phyloP scores from a whole-genome alignment of 1,284 basidiomycete genomes.

The Cutaneotrichosporon sp. region DNA sequence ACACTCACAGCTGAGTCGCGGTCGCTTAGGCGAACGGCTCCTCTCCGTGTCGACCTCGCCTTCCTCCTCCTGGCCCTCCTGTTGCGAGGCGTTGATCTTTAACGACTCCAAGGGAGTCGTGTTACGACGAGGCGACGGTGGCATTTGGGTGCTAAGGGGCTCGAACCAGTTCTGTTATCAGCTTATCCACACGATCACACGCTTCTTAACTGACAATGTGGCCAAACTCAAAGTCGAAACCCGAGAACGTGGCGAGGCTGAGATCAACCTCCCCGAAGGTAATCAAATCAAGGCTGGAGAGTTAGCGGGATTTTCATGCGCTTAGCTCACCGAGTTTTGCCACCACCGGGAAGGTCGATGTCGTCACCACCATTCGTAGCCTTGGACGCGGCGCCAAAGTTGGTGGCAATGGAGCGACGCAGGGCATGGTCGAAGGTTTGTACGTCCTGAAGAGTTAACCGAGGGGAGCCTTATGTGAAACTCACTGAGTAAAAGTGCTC shows the following conservation, averaged over 20 bases:
- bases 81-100: slow-evolving; percentile 19
- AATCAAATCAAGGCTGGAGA: slow-evolving; percentile 36
- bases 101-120: background rate
- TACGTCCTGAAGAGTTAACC: slow-evolving; percentile 22
- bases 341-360: slow-evolving; percentile 32
- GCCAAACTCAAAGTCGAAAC: slow-evolving; percentile 22
- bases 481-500: slow-evolving; percentile 37
- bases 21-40: no score
- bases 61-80: slow-evolving; percentile 25
- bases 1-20: no score
- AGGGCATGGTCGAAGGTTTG: slow-evolving; percentile 29
- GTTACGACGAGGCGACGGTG: background rate
- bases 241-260: slow-evolving; percentile 11
- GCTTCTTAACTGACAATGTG: slow-evolving; percentile 24
- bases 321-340: slow-evolving; percentile 29
- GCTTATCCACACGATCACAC: background rate
- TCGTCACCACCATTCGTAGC: slow-evolving; percentile 9
- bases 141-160: slow-evolving; percentile 23
- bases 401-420: slow-evolving; percentile 24
- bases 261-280: slow-evolving; percentile 27
- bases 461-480: background rate
- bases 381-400: slow-evolving; percentile 10
- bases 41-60: no score
- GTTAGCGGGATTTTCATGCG: background rate
- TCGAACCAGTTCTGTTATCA: slow-evolving; percentile 34